Evolutionary conservation across 352 stramenopile species (phyloP).

Genomic region (Chloridella minuta): DNA sequence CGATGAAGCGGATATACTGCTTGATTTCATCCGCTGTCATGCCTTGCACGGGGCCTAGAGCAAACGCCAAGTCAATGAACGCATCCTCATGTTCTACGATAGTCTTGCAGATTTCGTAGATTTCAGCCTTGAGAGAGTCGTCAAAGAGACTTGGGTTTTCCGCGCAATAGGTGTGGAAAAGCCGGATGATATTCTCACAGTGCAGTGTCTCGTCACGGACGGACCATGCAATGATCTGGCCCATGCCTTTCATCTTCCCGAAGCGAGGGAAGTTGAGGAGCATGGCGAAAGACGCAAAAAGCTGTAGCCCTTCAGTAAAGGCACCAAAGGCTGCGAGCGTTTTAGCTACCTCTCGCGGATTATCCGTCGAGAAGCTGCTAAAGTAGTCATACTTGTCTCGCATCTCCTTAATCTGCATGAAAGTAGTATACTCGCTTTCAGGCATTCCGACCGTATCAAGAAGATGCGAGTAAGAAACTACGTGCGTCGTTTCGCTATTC

Average conservation of each 20-base stretch:
- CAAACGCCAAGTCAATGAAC: constrained; percentile 3
- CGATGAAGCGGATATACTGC: constrained; percentile 4
- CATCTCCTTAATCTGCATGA: background rate
- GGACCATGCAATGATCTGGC: background rate
- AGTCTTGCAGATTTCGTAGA: constrained; percentile 4
- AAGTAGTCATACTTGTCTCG: constrained; percentile 2
- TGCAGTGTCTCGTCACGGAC: background rate
- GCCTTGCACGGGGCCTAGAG: background rate
- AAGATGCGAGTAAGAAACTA: background rate
- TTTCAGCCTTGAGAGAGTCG: background rate
- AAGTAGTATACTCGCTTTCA: background rate
- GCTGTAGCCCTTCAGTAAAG: constrained; percentile 3
- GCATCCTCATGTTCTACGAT: background rate
- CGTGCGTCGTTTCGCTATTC: background rate
- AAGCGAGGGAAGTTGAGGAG: constrained; percentile 6
- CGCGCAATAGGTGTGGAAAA: background rate
- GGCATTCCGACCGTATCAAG: constrained; percentile 2
- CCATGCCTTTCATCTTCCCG: constrained; percentile 10
- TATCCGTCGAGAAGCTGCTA: background rate
- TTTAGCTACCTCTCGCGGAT: background rate
- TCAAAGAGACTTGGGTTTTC: background rate
- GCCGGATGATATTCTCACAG: background rate
- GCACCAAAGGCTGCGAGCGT: background rate
- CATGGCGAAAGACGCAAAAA: background rate
- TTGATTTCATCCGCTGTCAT: background rate